phyloP scores from a whole-genome alignment of 2,329 filamentous ascomycete genomes.

The Ceratocystis smalleyi region DNA sequence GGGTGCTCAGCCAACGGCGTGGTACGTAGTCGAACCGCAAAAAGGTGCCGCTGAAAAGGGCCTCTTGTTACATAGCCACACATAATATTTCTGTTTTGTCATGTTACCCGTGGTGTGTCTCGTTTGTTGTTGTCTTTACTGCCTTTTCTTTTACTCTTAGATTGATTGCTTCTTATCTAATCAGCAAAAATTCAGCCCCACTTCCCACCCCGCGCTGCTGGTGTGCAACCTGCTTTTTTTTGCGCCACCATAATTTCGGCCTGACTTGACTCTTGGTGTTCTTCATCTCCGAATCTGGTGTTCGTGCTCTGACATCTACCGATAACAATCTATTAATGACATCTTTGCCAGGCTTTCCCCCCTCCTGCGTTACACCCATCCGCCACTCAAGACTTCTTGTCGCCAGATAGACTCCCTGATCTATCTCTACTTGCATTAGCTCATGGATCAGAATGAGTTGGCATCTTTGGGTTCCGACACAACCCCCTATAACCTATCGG shows the following conservation, averaged over 20 bases:
- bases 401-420: no score
- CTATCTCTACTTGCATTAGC: no score
- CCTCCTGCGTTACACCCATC: no score
- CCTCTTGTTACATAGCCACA: no score
- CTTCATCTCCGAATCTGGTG: not conserved
- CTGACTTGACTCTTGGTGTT: not conserved
- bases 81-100: not conserved
- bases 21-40: no score
- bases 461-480: slow-evolving; percentile 45
- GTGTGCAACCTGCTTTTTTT: not conserved
- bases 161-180: not conserved
- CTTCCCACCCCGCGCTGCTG: not conserved
- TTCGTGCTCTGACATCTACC: no score
- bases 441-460: slow-evolving; percentile 71
- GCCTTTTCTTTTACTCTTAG: not conserved
- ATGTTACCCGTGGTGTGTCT: not conserved
- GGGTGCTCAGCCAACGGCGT: no score
- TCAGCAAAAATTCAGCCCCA: slow-evolving; percentile 4
- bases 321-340: no score
- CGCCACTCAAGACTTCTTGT: no score
- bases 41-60: no score
- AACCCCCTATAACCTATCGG: slow-evolving; percentile 47
- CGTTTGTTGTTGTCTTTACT: not conserved
- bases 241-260: not conserved
- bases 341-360: no score